Conservation (phyloP, 768 basidiomycete species). For the Tylopilus subfusipes region DNA sequence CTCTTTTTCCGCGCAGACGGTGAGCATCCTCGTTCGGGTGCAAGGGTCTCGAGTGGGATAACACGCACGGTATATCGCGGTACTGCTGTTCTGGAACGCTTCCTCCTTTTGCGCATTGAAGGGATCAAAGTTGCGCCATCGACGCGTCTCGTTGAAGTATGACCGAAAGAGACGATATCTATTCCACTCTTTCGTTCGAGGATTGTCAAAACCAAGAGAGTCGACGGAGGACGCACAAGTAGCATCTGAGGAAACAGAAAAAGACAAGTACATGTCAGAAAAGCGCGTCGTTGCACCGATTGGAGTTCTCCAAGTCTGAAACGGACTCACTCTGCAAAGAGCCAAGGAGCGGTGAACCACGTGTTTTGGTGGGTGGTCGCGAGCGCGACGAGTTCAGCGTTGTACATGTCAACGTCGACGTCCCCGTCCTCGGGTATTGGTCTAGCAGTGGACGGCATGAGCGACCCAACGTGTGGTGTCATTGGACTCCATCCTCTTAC, state of each 20-base stretch:
- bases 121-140: conserved; percentile 80
- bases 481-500: conserved; percentile 38
- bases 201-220: neutral
- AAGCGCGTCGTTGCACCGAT: neutral
- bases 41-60: neutral
- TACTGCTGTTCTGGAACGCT: conserved; percentile 75
- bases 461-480: neutral
- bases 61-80: conserved; percentile 71
- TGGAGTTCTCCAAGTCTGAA: neutral
- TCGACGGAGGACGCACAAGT: conserved; percentile 47
- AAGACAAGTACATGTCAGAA: neutral
- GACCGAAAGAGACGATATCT: conserved; percentile 85
- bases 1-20: conserved; percentile 39
- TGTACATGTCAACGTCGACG: conserved; percentile 67
- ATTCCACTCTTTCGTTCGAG: neutral
- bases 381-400: conserved; percentile 60
- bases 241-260: conserved; percentile 53
- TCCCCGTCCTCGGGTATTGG: conserved; percentile 75
- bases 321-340: conserved; percentile 82
- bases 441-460: conserved; percentile 35
- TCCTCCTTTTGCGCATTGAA: conserved; percentile 77
- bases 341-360: conserved; percentile 94
- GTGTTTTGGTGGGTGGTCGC: conserved; percentile 49
- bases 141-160: conserved; percentile 59
- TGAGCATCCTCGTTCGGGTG: neutral